Evolutionary conservation across 192 early-diverging fungal species (phyloP), one percentile per base, ranked within the genome.

Genomic region (Podila epicladia): DNA sequence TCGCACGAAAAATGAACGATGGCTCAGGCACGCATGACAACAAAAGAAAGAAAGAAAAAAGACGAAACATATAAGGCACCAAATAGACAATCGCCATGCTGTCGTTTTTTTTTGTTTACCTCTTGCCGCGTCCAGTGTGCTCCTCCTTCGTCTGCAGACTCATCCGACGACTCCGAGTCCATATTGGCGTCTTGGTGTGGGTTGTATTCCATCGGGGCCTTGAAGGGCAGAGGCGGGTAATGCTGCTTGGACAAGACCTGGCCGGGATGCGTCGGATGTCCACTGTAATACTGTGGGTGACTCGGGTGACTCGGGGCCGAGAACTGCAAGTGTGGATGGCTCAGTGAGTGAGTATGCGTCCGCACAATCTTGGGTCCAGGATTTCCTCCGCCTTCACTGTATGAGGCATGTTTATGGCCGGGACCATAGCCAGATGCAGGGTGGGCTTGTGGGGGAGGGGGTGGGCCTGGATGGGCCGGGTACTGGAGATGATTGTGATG

Each of bases 91-190:
- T 35, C 13, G 19, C 5, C 32, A 32, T 61, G 41, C n/a, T 55
- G 24, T 37, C 53, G 24, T 55, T 45, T 11, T 45, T 11, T 24
- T 53, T 62, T 50, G 48, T 48, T 49, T 79, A 79, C 75, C 75
- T 79, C 75, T 58, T 79, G 75, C 35, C 69, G 70, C 11, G 75
- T 72, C 75, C 75, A 79, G 17, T 67, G 63, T 5, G 58, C 20
- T 15, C 33, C 59, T 8, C 75, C 69, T 38, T 79, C 75, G 24
- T 72, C 75, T 19, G 59, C 65, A 26, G 75, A 79, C 9, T 58
- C 69, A 26, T 72, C 69, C 9, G 70, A 72, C 20, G 70, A 72
- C 9, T 79, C 75, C 50, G 75, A 79, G 41, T 79, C 75, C 75
- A 79, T 79, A 11, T 64, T 53, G 1, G 58, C 49, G 26, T 78